These are phyloP conservation scores for Dissophora ornata DNA, from an alignment of 192 early-diverging fungal genomes.

Conservation along the genomic window DNA sequence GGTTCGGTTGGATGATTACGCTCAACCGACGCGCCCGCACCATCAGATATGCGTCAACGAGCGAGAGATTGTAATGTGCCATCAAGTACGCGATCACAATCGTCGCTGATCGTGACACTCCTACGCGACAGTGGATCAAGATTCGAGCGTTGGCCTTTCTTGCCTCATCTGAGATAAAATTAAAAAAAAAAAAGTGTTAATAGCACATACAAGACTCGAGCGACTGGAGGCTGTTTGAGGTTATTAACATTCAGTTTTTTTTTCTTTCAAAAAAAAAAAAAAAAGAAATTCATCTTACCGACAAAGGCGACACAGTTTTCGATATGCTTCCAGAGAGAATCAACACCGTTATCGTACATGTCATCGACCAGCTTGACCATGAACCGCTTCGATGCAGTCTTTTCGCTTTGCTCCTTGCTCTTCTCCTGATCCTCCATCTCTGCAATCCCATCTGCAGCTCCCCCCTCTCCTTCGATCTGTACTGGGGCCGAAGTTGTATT, in stretches of 20 bases:
- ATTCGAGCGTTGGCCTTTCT: slow-evolving; percentile 44
- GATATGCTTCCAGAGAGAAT: slow-evolving; percentile 61
- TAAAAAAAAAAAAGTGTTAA: slow-evolving; percentile 5
- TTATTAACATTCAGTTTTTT: too few species aligned
- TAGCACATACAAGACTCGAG: too few species aligned
- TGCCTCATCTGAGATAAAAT: slow-evolving; percentile 56
- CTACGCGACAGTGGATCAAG: slow-evolving; percentile 70
- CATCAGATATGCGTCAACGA: slow-evolving; percentile 65
- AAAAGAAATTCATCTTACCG: slow-evolving; percentile 50
- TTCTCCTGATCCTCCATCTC: neutral
- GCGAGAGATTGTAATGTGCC: slow-evolving; percentile 59
- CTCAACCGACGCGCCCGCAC: slow-evolving; percentile 69
- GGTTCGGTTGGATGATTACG: slow-evolving; percentile 74
- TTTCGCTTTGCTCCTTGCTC: neutral
- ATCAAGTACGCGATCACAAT: slow-evolving; percentile 70
- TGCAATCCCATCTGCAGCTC: too few species aligned
- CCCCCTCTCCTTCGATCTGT: neutral
- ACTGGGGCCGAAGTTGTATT: neutral
- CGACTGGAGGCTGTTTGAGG: too few species aligned
- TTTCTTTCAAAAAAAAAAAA: slow-evolving; percentile 6
- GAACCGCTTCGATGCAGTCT: slow-evolving; percentile 25
- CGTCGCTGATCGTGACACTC: slow-evolving; percentile 68
- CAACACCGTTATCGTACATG: slow-evolving; percentile 71
- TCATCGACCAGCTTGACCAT: slow-evolving; percentile 63
- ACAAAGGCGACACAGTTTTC: slow-evolving; percentile 63